A percentile compares a stretch with the other conserved stretches of the same genome.
These are phyloP conservation scores for Mycothermus thermophilus DNA, from an alignment of 495 filamentous ascomycete genomes.

Conservation along the genomic window DNA sequence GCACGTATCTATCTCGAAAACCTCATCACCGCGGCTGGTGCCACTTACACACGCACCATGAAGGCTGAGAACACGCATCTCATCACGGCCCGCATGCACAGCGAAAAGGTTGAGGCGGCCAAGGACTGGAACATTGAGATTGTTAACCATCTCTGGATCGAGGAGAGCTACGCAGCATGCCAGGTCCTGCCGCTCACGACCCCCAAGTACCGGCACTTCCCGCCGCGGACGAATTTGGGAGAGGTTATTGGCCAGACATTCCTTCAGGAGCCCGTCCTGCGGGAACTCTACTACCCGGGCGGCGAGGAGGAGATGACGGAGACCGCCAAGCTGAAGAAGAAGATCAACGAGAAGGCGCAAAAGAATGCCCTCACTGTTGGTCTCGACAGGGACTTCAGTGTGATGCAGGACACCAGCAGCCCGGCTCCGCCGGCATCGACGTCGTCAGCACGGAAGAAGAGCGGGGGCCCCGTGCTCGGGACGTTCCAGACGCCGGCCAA, in stretches of 20 bases:
- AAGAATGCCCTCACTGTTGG: slow-evolving; percentile 21
- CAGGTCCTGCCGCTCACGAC: slow-evolving; percentile 51
- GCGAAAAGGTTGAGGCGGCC: slow-evolving; percentile 85
- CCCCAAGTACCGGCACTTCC: slow-evolving; percentile 67
- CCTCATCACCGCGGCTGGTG: slow-evolving; percentile 68
- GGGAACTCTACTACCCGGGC: slow-evolving; percentile 27
- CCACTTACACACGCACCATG: slow-evolving; percentile 80
- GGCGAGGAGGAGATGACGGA: slow-evolving; percentile 17
- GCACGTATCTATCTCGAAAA: slow-evolving; percentile 89
- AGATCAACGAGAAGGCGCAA: slow-evolving; percentile 23
- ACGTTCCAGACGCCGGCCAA: slow-evolving; percentile 31
- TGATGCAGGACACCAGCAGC: slow-evolving; percentile 14
- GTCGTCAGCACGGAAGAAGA: slow-evolving; percentile 3
- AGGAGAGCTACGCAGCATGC: slow-evolving; percentile 91
- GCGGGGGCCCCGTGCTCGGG: slow-evolving; percentile 3
- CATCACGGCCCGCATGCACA: slow-evolving; percentile 72
- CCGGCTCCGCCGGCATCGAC: slow-evolving; percentile 6
- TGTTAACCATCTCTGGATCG: slow-evolving; percentile 92
- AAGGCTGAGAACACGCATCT: slow-evolving; percentile 90
- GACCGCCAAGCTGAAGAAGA: slow-evolving; percentile 28
- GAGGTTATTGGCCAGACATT: slow-evolving; percentile 82
- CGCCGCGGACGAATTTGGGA: slow-evolving; percentile 73
- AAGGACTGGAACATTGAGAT: slow-evolving; percentile 83
- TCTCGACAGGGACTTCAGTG: slow-evolving; percentile 19
- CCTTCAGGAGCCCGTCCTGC: slow-evolving; percentile 25